Conservation (phyloP, 805 yeast genomes). For the Kregervanrija delftensis region DNA sequence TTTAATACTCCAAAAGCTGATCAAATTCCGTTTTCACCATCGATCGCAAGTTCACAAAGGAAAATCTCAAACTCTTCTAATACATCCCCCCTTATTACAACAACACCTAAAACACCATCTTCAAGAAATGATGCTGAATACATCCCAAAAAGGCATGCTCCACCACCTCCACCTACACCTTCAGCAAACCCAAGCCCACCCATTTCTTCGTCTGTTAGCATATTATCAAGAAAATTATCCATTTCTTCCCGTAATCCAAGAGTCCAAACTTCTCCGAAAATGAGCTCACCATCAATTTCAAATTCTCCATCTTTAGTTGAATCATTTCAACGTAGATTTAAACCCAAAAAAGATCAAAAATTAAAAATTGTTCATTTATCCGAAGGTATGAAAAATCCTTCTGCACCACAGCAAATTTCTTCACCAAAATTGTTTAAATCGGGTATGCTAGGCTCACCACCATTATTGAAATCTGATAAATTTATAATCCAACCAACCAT, state of each 20-base stretch:
- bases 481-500: neutral
- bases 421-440: conserved; percentile 9
- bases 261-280: neutral
- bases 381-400: conserved; percentile 17
- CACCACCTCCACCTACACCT: conserved; percentile 28
- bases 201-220: conserved; percentile 1
- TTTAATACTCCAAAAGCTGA: too few relatives aligned
- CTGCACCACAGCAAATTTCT: conserved; percentile 14
- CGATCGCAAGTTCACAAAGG: too few relatives aligned
- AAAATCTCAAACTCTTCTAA: neutral
- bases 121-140: conserved; percentile 17
- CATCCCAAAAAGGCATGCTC: conserved; percentile 31
- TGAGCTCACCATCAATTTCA: conserved; percentile 4
- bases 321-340: conserved; percentile 23
- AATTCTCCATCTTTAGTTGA: conserved; percentile 23
- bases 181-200: conserved; percentile 2
- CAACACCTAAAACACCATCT: neutral
- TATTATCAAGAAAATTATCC: conserved; percentile 4
- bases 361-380: conserved; percentile 19
- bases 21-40: too few relatives aligned
- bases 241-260: conserved; percentile 3
- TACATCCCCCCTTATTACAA: conserved; percentile 6
- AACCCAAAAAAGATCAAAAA: conserved; percentile 10
- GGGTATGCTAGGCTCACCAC: neutral
- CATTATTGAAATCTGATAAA: neutral